Conservation (phyloP, 2,329 filamentous ascomycete species). For the Penicillium hordei region DNA sequence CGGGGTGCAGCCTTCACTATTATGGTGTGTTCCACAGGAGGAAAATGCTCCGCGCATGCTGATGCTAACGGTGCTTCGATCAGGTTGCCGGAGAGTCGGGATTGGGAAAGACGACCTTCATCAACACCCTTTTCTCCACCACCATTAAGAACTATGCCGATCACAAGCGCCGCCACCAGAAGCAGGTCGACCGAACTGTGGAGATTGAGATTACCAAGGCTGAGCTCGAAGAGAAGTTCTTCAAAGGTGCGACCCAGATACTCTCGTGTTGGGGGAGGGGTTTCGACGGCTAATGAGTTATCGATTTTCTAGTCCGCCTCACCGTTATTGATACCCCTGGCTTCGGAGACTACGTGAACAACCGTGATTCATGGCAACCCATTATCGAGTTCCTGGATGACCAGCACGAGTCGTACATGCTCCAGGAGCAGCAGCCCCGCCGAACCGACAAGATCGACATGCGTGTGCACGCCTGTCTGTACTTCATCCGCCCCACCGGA, state of each 20-base stretch:
- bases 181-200: constrained; percentile 99
- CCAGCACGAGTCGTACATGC: constrained; percentile 99
- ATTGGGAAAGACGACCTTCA: constrained; percentile 98
- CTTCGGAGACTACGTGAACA: constrained; percentile 99
- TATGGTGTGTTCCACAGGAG: constrained; percentile 67
- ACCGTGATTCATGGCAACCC: constrained; percentile 99
- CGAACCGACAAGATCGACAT: constrained; percentile 99
- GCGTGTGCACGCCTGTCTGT: constrained; percentile 95
- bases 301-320: constrained; percentile 70
- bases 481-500: constrained; percentile 98
- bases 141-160: constrained; percentile 99
- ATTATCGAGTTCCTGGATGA: constrained; percentile 99
- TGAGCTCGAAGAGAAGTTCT: constrained; percentile 99
- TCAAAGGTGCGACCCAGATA: constrained; percentile 72
- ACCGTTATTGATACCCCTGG: constrained; percentile 99
- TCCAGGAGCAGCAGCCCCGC: constrained; percentile 98
- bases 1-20: constrained; percentile 98
- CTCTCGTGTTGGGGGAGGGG: background rate
- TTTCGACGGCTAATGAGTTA: constrained; percentile 10
- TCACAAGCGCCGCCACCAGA: constrained; percentile 97
- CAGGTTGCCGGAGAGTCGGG: constrained; percentile 98
- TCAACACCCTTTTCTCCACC: constrained; percentile 99
- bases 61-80: constrained; percentile 27
- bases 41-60: background rate
- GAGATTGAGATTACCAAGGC: constrained; percentile 99